Percentiles rank a stretch among this genome's conserved stretches.
Evolutionary conservation across 2,329 filamentous ascomycete species (phyloP).

Genomic region (Periglandula ipomoeae): DNA sequence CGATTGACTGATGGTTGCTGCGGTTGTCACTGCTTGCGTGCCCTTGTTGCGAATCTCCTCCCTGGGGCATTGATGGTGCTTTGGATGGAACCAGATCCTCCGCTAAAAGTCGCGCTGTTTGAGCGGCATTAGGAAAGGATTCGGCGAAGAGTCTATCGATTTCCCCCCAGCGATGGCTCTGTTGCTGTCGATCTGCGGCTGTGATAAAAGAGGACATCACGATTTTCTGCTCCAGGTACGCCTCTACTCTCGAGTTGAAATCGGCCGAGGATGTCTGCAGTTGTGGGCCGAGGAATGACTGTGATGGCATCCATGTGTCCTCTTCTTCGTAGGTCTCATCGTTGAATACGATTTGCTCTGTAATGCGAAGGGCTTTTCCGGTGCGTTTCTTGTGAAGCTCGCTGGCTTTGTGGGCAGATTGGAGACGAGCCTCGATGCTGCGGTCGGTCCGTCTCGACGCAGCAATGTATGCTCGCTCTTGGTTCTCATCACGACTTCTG

Average conservation of each 20-base stretch:
- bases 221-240: constrained; percentile 1
- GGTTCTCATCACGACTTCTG: constrained; percentile 53
- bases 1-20: not conserved
- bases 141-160: constrained; percentile 3
- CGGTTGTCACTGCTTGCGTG: not conserved
- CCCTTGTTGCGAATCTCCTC: too few relatives aligned
- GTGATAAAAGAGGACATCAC: not conserved
- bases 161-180: not conserved
- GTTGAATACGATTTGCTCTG: constrained; percentile 75
- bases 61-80: not conserved
- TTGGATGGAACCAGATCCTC: not conserved
- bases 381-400: constrained; percentile 84
- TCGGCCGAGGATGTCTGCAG: not conserved
- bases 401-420: constrained; percentile 82
- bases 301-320: constrained; percentile 37
- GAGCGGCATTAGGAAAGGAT: constrained; percentile 1
- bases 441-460: constrained; percentile 81
- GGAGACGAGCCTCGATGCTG: constrained; percentile 76
- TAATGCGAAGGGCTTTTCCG: constrained; percentile 71
- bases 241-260: constrained; percentile 1
- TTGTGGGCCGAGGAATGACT: not conserved
- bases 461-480: constrained; percentile 84
- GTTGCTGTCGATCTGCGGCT: not conserved
- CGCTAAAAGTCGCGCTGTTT: not conserved
- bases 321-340: constrained; percentile 97